Evolutionary conservation across 805 yeast species (phyloP).

Genomic region (Ogataea siamensis): DNA sequence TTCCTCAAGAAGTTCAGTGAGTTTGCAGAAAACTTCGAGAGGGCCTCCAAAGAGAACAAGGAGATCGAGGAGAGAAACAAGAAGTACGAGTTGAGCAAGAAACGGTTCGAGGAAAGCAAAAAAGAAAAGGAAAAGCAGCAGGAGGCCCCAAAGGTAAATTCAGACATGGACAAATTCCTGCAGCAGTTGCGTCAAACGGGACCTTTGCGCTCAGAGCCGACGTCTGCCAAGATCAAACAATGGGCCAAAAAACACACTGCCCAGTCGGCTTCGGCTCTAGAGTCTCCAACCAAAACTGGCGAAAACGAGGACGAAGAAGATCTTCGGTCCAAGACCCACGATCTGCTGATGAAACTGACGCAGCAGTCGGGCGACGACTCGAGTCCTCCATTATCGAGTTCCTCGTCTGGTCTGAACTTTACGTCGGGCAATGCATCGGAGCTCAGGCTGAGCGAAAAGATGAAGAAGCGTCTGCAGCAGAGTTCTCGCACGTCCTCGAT

Average conservation of each 20-base stretch:
- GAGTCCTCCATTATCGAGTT: constrained; percentile 15
- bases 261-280: constrained; percentile 30
- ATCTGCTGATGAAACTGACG: constrained; percentile 27
- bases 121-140: constrained; percentile 40
- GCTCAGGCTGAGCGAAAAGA: constrained; percentile 31
- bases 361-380: constrained; percentile 16
- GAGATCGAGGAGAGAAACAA: constrained; percentile 80
- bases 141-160: constrained; percentile 32
- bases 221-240: constrained; percentile 79
- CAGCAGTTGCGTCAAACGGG: constrained; percentile 88
- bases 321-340: constrained; percentile 29
- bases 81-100: constrained; percentile 73
- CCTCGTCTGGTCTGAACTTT: constrained; percentile 12
- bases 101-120: constrained; percentile 46
- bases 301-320: constrained; percentile 21
- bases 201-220: constrained; percentile 70
- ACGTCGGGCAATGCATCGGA: constrained; percentile 17
- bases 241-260: constrained; percentile 57
- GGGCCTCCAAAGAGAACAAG: constrained; percentile 75
- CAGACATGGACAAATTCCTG: constrained; percentile 80
- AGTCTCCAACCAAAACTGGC: constrained; percentile 10
- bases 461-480: constrained; percentile 29
- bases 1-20: constrained; percentile 80
- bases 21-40: constrained; percentile 75
- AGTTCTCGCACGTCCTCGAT: constrained; percentile 23